Evolutionary conservation across 345 rosid species (phyloP).

Genomic region (Melastoma malabathricum): DNA sequence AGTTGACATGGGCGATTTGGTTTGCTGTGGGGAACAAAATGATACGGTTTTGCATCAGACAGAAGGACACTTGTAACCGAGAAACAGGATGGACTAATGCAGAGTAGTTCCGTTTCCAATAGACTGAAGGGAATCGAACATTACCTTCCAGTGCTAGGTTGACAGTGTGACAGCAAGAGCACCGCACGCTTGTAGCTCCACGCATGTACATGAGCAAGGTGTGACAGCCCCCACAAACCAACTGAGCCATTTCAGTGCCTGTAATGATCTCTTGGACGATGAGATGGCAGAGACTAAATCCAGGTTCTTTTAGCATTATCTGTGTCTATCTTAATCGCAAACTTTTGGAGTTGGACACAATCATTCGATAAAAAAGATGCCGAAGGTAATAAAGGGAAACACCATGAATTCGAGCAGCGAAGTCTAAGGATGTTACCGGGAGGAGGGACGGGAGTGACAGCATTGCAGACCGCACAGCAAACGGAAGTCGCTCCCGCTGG

Average conservation of each 20-base stretch:
- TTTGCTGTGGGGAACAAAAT: constrained; percentile 38
- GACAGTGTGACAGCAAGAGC: constrained; percentile 94
- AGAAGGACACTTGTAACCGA: not conserved
- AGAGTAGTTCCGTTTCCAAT: too few relatives aligned
- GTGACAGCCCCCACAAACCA: constrained; percentile 98
- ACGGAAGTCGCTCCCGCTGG: constrained; percentile 92
- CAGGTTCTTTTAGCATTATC: too few relatives aligned
- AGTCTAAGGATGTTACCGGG: constrained; percentile 36
- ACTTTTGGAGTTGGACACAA: too few relatives aligned
- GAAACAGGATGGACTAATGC: too few relatives aligned
- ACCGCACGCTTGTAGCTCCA: constrained; percentile 96
- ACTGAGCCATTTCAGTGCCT: constrained; percentile 98
- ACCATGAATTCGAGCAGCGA: not conserved
- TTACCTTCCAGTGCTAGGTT: constrained; percentile 86
- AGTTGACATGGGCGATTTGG: constrained; percentile 89
- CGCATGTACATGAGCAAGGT: constrained; percentile 92
- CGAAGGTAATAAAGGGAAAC: not conserved
- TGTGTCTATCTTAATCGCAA: too few relatives aligned
- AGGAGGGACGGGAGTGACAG: constrained; percentile 90
- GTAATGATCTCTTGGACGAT: constrained; percentile 4
- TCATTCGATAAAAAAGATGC: too few relatives aligned
- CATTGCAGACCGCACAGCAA: constrained; percentile 99
- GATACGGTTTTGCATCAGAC: too few relatives aligned
- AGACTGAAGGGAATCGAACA: not conserved
- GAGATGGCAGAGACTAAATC: not conserved